Base-by-base conservation (phyloP, 2,329 filamentous ascomycete species). In the Ampelomyces quisqualis region DNA sequence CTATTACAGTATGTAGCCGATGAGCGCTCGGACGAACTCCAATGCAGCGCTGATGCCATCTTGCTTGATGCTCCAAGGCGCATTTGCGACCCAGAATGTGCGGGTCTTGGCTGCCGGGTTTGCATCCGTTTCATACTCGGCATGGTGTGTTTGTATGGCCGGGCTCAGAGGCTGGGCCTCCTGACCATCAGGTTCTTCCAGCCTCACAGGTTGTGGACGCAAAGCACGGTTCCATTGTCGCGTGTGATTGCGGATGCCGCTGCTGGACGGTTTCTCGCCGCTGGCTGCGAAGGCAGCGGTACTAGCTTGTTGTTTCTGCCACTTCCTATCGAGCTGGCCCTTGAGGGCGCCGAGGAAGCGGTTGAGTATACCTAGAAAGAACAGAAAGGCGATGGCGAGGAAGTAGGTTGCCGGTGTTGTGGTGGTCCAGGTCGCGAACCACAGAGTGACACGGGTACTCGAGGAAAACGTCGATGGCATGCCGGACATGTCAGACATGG, bases 341-440 rank as follows among this genome's bases (percentile, higher is more conserved):
- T 55, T 57, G 18, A 61, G 22, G 2, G 57, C 57, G 8, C 60
- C 58, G 4, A 65, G 58, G 23, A 64, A 64, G 2, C 62, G 60
- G 18, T 60, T 62, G 17, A 64, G 41, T 1, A 66, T 34, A 3
- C 60, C 58, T 2, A 64, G 39, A 6, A 34, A 40, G 39, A 64
- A 64, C 9, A 66, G 46, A 22, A 62, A 57, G 26, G 62, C 26
- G 17, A 65, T 36, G 1, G 63, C 51, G 5, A 55, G 43, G 11
- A 54, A 38, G 37, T 66, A 66, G 6, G 52, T 41, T 1, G 41
- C 35, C 2, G 57, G 49, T 7, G 62, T 54, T 2, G 51, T 55
- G 1, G 58, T 64, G 1, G 55, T 61, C 60, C 58, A 65, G 18
- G 47, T 34, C 3, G 51, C 49, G 39, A 65, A 58, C 43, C 56